A percentile compares a stretch with the other conserved stretches of the same genome.
These are phyloP conservation scores for Ulmus americana DNA, from an alignment of 331 rosid species.

Conservation along the genomic window DNA sequence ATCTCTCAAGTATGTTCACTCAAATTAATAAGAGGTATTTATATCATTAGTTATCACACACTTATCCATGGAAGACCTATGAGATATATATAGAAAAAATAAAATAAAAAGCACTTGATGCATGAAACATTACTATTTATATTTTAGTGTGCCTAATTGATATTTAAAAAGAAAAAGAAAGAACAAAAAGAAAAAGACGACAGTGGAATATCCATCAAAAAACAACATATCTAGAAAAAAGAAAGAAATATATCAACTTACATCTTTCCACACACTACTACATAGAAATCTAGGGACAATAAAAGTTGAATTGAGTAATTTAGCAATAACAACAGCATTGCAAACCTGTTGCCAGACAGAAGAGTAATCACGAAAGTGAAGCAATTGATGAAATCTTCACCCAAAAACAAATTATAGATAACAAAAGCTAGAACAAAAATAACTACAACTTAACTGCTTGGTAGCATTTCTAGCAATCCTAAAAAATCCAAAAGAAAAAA, in stretches of 20 bases:
- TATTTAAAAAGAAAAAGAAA: too few species aligned
- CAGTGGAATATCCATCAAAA: not conserved
- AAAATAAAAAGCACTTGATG: not conserved
- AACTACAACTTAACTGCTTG: conserved; percentile 91
- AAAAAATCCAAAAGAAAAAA: too few species aligned
- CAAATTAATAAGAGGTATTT: too few species aligned
- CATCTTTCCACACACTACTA: conserved; percentile 92
- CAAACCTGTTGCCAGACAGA: conserved; percentile 63
- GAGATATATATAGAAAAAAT: conserved; percentile 1
- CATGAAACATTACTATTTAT: not conserved
- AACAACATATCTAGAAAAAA: conserved; percentile 9
- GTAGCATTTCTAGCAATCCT: too few species aligned
- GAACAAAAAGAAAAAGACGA: not conserved
- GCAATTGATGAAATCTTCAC: conserved; percentile 8
- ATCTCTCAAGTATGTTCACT: too few species aligned
- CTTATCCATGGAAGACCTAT: conserved; percentile 31
- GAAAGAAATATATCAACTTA: conserved; percentile 47
- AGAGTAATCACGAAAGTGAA: not conserved
- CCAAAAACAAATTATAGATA: not conserved
- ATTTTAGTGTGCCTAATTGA: not conserved
- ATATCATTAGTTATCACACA: conserved; percentile 23
- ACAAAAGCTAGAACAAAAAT: conserved; percentile 15
- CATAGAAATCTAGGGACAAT: conserved; percentile 82
- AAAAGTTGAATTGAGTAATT: conserved; percentile 72
- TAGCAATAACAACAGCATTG: conserved; percentile 76